These are phyloP conservation scores for slime mould (Dictyostelium discoideum) DNA, from an alignment of 78 protist genomes.

Conservation along the genomic window dicty_2.7 NC_007091.3:1225001-1225500, in stretches of 20 bases:
- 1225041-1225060: not conserved
- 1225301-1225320: constrained; percentile 25
- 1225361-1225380: not conserved
- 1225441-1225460: not conserved
- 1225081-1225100: constrained; percentile 61
- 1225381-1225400: not conserved
- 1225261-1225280: constrained; percentile 45
- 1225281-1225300: not conserved
- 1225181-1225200: constrained; percentile 28
- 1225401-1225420: not conserved
- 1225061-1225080: constrained; percentile 6
- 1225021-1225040: not conserved
- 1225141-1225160: constrained; percentile 67
- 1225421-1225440: not conserved
- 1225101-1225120: constrained; percentile 3
- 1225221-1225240: constrained; percentile 77
- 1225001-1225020: no score
- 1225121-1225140: constrained; percentile 38
- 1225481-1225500: not conserved
- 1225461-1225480: not conserved
- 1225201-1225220: constrained; percentile 73
- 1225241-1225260: constrained; percentile 71
- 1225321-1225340: constrained; percentile 11
- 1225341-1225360: not conserved
- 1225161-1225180: constrained; percentile 46